Evolutionary conservation across 345 rosid genomes (phyloP).

Genomic region (Pistacia atlantica): DNA sequence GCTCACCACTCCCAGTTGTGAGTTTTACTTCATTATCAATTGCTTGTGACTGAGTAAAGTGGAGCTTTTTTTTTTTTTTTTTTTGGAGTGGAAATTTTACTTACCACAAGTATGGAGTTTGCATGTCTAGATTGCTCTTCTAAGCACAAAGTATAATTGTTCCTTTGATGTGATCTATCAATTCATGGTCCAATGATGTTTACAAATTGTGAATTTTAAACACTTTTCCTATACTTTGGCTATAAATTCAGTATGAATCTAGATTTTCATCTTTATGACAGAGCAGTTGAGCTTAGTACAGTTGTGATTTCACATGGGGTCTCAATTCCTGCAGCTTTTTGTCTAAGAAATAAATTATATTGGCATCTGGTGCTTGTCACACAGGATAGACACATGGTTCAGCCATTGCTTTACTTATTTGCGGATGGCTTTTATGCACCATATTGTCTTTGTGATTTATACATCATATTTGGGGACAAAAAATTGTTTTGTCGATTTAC

Average conservation of each 20-base stretch:
- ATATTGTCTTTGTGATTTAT: too few species aligned
- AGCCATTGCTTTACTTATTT: too few species aligned
- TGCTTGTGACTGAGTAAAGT: not conserved
- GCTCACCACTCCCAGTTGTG: constrained; percentile 87
- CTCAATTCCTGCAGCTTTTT: constrained; percentile 5
- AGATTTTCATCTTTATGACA: not conserved
- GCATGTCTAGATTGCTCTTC: not conserved
- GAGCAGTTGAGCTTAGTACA: not conserved
- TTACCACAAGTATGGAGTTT: not conserved
- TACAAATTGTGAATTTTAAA: not conserved
- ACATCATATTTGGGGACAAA: too few species aligned
- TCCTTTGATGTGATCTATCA: not conserved
- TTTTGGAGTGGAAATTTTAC: not conserved
- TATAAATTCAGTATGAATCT: not conserved
- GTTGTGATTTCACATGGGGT: constrained; percentile 8
- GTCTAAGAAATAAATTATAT: not conserved
- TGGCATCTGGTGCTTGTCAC: not conserved
- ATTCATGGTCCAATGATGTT: not conserved
- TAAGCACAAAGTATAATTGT: too few species aligned
- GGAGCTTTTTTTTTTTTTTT: not conserved
- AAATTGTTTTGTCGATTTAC: too few species aligned
- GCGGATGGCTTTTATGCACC: too few species aligned
- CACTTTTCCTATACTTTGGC: not conserved
- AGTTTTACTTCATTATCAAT: constrained; percentile 20
- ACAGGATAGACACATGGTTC: too few species aligned